These are phyloP conservation scores for Theileria sp. DNA, from an alignment of 169 alveolate genomes.

Conservation along the genomic window DNA sequence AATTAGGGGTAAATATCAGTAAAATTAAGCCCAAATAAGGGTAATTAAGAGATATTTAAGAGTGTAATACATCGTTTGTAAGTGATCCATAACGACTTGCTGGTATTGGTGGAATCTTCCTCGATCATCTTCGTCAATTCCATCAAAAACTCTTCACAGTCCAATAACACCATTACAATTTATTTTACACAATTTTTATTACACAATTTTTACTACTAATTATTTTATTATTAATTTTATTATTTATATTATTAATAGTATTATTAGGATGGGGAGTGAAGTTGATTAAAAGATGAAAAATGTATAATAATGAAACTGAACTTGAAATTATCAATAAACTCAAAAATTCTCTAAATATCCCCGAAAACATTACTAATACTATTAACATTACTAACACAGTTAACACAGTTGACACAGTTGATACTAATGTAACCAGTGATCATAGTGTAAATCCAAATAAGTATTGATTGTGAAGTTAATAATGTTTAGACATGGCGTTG, in stretches of 20 bases:
- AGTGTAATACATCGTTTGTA: slow-evolving; percentile 68
- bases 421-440: too few species aligned
- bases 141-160: slow-evolving; percentile 60
- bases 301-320: neutral
- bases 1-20: too few species aligned
- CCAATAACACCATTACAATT: slow-evolving; percentile 64
- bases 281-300: neutral
- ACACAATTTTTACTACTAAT: too few species aligned
- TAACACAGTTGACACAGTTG: too few species aligned
- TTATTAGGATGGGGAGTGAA: neutral
- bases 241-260: too few species aligned
- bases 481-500: neutral
- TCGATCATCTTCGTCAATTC: slow-evolving; percentile 63
- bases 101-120: slow-evolving; percentile 50
- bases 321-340: neutral
- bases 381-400: too few species aligned
- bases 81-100: slow-evolving; percentile 72
- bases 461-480: neutral
- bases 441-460: too few species aligned
- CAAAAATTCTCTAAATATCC: neutral
- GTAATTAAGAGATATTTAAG: too few species aligned
- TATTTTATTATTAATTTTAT: too few species aligned
- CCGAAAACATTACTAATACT: neutral
- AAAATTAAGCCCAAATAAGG: too few species aligned
- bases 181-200: too few species aligned